Evolutionary conservation across 495 filamentous ascomycete genomes (phyloP).

Genomic region (Aspergillus wentii): DNA sequence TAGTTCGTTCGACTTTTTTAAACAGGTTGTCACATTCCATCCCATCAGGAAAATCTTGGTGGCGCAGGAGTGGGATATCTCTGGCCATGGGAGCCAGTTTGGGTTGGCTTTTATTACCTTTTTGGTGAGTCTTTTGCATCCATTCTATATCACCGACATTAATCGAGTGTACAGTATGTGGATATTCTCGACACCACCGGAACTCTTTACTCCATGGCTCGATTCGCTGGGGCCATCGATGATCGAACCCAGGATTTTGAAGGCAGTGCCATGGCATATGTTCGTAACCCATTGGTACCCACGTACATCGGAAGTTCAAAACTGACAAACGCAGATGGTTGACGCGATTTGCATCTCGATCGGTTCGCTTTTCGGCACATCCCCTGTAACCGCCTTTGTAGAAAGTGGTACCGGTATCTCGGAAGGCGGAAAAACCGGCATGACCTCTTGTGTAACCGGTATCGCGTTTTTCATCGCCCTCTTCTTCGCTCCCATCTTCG

Average conservation of each 20-base stretch:
- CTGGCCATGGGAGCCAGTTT: conserved; percentile 61
- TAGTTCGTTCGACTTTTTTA: conserved; percentile 73
- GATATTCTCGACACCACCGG: conserved; percentile 77
- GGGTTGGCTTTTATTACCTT: conserved; percentile 77
- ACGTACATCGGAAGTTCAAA: too few relatives aligned
- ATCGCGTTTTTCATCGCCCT: conserved; percentile 80
- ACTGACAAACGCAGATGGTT: conserved; percentile 44
- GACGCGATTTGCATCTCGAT: conserved; percentile 75
- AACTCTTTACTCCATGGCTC: conserved; percentile 79
- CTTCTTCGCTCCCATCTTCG: conserved; percentile 84
- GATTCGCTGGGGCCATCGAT: conserved; percentile 69
- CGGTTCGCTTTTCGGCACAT: conserved; percentile 66
- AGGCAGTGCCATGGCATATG: conserved; percentile 68
- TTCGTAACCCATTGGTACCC: background rate
- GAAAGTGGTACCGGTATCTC: conserved; percentile 82
- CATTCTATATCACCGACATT: too few relatives aligned
- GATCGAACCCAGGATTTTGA: conserved; percentile 73
- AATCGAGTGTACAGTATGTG: conserved; percentile 68
- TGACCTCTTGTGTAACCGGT: conserved; percentile 74
- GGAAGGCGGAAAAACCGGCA: conserved; percentile 73
- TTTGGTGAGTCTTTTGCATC: conserved; percentile 17
- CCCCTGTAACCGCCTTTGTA: conserved; percentile 78
- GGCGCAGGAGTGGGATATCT: conserved; percentile 65
- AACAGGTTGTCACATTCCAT: conserved; percentile 75
- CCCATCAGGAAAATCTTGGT: conserved; percentile 59